A percentile compares a stretch with the other conserved stretches of the same genome.
phyloP scores from a whole-genome alignment of 768 basidiomycete species.

The Collybia sordida region DNA sequence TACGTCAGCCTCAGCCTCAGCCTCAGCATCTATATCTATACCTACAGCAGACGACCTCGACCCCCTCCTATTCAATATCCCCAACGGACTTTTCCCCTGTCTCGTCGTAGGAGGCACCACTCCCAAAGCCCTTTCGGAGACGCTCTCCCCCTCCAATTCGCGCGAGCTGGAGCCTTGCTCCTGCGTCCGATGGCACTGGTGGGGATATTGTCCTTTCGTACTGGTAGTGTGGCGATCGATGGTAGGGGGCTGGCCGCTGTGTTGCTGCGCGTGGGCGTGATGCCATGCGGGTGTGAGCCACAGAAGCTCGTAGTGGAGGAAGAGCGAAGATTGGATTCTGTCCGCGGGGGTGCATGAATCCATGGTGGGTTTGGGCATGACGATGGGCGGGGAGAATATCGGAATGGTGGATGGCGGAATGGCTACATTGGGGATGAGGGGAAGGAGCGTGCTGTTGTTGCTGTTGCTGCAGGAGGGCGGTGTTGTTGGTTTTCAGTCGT shows the following conservation, averaged over 20 bases:
- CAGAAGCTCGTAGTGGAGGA: slow-evolving; percentile 2
- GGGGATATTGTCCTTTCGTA: slow-evolving; percentile 20
- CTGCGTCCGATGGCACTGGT: slow-evolving; percentile 29
- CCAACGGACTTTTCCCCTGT: slow-evolving; percentile 2
- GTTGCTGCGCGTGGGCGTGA: slow-evolving; percentile 8
- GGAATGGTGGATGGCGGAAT: slow-evolving; percentile 9
- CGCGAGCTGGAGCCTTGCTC: slow-evolving; percentile 9
- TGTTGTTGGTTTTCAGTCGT: slow-evolving; percentile 50
- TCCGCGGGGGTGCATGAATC: slow-evolving; percentile 3
- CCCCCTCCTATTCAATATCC: background rate
- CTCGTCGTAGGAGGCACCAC: background rate
- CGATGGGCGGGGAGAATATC: slow-evolving; percentile 15
- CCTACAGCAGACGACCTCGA: slow-evolving; percentile 17
- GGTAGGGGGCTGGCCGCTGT: slow-evolving; percentile 21
- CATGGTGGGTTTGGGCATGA: slow-evolving; percentile 6
- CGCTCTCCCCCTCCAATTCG: slow-evolving; percentile 13
- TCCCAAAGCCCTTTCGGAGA: slow-evolving; percentile 14
- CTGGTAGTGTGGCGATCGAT: slow-evolving; percentile 17
- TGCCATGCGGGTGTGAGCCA: slow-evolving; percentile 3
- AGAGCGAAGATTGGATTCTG: background rate
- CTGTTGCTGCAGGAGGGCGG: slow-evolving; percentile 17
- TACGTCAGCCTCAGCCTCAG: slow-evolving; percentile 31
- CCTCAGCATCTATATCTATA: slow-evolving; percentile 26
- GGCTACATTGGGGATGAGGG: slow-evolving; percentile 7
- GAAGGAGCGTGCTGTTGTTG: slow-evolving; percentile 13